Evolutionary conservation across 106 monocot genomes (phyloP), one percentile per base, ranked within the genome.

Genomic region (Ottelia alismoides): DNA sequence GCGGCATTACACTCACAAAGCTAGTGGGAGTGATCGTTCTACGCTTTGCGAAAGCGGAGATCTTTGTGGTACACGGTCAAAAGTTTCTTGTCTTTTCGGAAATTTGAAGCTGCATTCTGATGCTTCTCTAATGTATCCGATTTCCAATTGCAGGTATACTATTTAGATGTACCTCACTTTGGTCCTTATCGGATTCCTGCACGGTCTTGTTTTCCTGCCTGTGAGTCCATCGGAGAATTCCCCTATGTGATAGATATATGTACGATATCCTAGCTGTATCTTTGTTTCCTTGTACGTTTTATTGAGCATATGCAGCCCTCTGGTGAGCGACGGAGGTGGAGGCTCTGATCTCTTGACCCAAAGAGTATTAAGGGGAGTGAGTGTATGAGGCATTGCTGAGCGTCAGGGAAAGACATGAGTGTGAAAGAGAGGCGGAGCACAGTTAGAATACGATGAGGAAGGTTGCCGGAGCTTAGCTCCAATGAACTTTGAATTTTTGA

Each of bases 1-100:
- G 98, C 58, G 98, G 98, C 65, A 98, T 98, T 60, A 98, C 98
- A 11, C 70, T 98, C 14, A 98, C 98, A 31, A 98, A 98, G 72
- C 70, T 98, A 45, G 85, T 90, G 6, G 98, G 98, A 61, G 98
- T 98, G 14, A 66, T 86, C 30, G 89, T 98, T 47, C 70, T 98
- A 20, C 73, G 70, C 28, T 86, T 98, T 31, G 68, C 98, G 64
- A 74, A 54, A 77, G 89, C 98, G 31, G 68, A 90, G 80, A 64
- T 98, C 44, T 90, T 98, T 77, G 98, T 90, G 89, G 98, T 98
- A 51, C 65, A 47, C 61, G 6, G 55, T 26, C 3, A 2, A 62
- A 66, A 27, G 30, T 43, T 7, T 43, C 6, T 43, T 43, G 40
- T 7, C 6, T 43, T 43, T 43, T 16, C 40, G 16, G 6, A 11